Evolutionary conservation across 352 stramenopile genomes (phyloP).

Genomic region (Phytophthora lateralis): DNA sequence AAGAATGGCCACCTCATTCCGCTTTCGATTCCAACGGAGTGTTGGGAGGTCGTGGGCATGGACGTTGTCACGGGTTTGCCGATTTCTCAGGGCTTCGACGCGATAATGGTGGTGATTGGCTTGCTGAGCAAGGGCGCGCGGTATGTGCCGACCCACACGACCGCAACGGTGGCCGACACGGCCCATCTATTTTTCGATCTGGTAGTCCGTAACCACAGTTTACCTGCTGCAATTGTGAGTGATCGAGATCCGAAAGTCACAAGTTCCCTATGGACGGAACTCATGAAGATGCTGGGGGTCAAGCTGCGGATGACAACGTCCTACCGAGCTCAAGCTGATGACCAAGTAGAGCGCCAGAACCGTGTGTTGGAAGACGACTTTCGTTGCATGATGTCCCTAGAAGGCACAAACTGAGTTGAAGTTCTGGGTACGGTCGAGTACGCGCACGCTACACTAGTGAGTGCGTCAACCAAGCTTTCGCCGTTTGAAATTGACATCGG

Average conservation of each 20-base stretch:
- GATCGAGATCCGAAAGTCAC: slow-evolving; percentile 12
- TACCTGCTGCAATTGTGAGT: slow-evolving; percentile 7
- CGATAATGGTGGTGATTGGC: slow-evolving; percentile 1
- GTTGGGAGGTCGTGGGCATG: slow-evolving; percentile 4
- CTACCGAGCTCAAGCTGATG: slow-evolving; percentile 25
- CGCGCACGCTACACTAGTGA: slow-evolving; percentile 15
- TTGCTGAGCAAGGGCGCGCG: slow-evolving; percentile 7
- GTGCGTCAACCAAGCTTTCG: slow-evolving; percentile 5
- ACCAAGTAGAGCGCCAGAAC: slow-evolving; percentile 19
- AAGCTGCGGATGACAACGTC: slow-evolving; percentile 20
- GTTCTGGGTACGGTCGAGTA: slow-evolving; percentile 24
- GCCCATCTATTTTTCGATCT: slow-evolving; percentile 5
- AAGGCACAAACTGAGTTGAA: slow-evolving; percentile 12
- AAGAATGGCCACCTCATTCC: slow-evolving; percentile 2
- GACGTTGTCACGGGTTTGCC: slow-evolving; percentile 11
- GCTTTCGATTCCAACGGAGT: slow-evolving; percentile 1
- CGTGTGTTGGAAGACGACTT: slow-evolving; percentile 19
- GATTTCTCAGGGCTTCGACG: slow-evolving; percentile 1
- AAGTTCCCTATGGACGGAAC: slow-evolving; percentile 2
- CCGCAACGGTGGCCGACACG: neutral
- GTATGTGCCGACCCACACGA: slow-evolving; percentile 4
- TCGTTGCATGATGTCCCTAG: slow-evolving; percentile 18
- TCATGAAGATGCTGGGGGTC: slow-evolving; percentile 12
- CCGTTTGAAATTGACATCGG: slow-evolving; percentile 27
- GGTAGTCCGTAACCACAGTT: slow-evolving; percentile 5